Evolutionary conservation across 2,329 filamentous ascomycete genomes (phyloP), one percentile per base, ranked within the genome.

Genomic region (Paecilomyces dactylethromorphus): DNA sequence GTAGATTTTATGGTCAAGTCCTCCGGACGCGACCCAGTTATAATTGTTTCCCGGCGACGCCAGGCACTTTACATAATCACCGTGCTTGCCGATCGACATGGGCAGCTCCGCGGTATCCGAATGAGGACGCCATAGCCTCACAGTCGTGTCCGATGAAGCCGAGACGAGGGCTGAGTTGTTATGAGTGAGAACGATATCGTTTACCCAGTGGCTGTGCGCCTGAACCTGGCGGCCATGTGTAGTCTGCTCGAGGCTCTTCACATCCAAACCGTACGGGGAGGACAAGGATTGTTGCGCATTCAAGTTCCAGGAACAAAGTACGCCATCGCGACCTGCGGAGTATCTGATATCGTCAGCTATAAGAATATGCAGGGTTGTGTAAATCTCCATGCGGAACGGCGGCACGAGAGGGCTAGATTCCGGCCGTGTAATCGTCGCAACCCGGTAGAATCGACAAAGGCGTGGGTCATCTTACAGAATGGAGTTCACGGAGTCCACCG

Each of bases 131-230:
- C 92, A 97, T 68, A 96, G 78, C 74, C 96, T 94, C 71, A 97
- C 92, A 8, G 91, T 92, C 61, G 94, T 86, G 73, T 97, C 92
- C n/a, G 92, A 96, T 3, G 92, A 96, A 21, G 90, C 92, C 10
- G 92, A 95, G 32, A 96, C 88, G 54, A 97, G 81, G 22, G 90
- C 89, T 18, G 86, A 81, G 68, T 92, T 91, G 68, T 87, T 85
- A 70, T 92, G 85, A 7, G 89, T 89, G 57, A 96, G 83, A 22
- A 87, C 85, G 63, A 97, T 90, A 74, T 96, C 92, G 76, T 96
- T 97, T 77, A 97, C 88, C 92, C 92, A 97, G 75, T 96, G 91
- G 55, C 91, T 96, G 74, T 97, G 92, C 8, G 92, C 92, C 71
- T 89, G 87, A 15, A 87, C 84, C 71, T 89, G 84, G 62, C 82